Percentiles rank a stretch among this genome's conserved stretches.
These are phyloP conservation scores for Coccomyxa sp. DNA, from an alignment of 139 green algal species.

Conservation along the genomic window DNA sequence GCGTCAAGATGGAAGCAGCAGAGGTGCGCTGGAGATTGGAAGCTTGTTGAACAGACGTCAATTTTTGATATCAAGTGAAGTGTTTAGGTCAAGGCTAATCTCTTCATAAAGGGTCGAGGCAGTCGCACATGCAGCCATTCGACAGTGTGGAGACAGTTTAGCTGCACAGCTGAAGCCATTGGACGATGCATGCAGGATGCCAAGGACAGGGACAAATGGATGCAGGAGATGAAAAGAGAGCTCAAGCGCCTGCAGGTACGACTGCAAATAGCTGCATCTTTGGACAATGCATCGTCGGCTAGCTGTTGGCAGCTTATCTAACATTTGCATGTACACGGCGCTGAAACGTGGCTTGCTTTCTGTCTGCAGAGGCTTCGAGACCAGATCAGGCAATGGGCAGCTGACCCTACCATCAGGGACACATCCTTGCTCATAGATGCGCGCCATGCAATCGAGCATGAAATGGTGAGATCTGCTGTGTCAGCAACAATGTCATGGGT, in stretches of 20 bases:
- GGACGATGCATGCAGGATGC: not conserved
- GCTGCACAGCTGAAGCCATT: not conserved
- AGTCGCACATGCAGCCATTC: not conserved
- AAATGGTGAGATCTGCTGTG: constrained; percentile 23
- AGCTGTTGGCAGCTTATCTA: no score
- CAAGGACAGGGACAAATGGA: not conserved
- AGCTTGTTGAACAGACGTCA: not conserved
- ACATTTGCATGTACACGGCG: no score
- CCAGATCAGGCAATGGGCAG: constrained; percentile 26
- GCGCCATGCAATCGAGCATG: constrained; percentile 19
- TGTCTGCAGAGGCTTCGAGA: constrained; percentile 15
- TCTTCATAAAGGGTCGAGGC: not conserved
- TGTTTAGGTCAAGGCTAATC: not conserved
- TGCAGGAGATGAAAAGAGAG: constrained; percentile 28
- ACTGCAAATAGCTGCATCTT: not conserved
- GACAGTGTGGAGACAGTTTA: not conserved
- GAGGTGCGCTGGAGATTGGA: not conserved
- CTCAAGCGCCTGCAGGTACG: constrained; percentile 35
- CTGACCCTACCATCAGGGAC: constrained; percentile 14
- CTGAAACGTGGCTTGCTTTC: not conserved
- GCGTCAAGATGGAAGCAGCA: not conserved
- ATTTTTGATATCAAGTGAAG: not conserved
- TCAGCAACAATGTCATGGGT: not conserved
- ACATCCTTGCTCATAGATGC: constrained; percentile 12
- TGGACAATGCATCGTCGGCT: not conserved